Conservation (phyloP, 1,139 yeast genomes). For the Torulaspora globosa region DNA sequence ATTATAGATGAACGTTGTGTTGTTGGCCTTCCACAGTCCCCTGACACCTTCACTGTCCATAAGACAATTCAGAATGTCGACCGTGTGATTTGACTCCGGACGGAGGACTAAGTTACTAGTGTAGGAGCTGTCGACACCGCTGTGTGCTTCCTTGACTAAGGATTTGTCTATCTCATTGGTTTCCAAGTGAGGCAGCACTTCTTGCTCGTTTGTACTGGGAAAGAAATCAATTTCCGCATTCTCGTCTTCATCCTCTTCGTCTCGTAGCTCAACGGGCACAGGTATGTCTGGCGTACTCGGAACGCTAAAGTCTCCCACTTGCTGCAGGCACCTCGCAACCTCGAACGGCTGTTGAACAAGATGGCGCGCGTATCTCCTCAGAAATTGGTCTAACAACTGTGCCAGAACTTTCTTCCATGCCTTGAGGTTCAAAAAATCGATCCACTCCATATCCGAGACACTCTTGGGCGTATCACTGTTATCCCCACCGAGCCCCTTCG, state of each 20-base stretch:
- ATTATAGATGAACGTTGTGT: conserved; percentile 75
- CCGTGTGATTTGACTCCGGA: conserved; percentile 62
- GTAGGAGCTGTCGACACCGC: neutral
- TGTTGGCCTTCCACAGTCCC: conserved; percentile 82
- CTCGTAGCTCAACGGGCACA: conserved; percentile 14
- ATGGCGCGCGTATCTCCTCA: conserved; percentile 63
- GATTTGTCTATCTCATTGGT: conserved; percentile 1
- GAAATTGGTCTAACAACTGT: conserved; percentile 55
- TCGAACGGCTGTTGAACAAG: conserved; percentile 85
- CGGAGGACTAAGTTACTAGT: conserved; percentile 32
- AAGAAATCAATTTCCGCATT: conserved; percentile 59
- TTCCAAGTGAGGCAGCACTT: conserved; percentile 2
- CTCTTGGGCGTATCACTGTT: conserved; percentile 14
- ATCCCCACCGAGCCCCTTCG: conserved; percentile 9
- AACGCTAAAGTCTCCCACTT: conserved; percentile 59
- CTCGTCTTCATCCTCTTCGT: conserved; percentile 17
- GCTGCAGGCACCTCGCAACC: conserved; percentile 70
- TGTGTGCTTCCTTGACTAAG: neutral
- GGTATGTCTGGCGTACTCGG: conserved; percentile 7
- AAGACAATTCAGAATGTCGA: conserved; percentile 67
- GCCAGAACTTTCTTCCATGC: conserved; percentile 53
- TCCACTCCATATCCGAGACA: conserved; percentile 56
- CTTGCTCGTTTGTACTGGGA: conserved; percentile 30
- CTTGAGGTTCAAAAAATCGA: conserved; percentile 58
- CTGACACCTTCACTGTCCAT: conserved; percentile 74